Base-by-base conservation (phyloP, 2,329 filamentous ascomycete genomes). In the Didymella segeticola region DNA sequence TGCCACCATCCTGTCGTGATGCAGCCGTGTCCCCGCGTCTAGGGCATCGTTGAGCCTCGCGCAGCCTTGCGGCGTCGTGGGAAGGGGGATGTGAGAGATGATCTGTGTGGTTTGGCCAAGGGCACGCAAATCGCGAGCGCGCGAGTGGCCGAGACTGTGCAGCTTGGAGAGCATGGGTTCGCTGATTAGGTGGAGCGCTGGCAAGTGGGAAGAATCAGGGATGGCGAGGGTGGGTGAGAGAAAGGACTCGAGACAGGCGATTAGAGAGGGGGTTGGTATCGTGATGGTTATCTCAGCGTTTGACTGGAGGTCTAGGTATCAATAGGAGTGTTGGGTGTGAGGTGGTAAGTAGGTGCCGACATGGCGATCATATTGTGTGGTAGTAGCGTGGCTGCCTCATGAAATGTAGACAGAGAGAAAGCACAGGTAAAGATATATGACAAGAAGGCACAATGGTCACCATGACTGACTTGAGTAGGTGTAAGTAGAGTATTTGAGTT, bases 1-100 rank as follows among this genome's bases (percentile, higher is more conserved):
- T 7, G 72, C 79, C 4, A 73, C 73, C 23, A 80, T 73, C 27
- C 77, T 77, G 14, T 66, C 70, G 2, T 72, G 70, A 11, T 62
- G 64, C 43, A 62, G 43, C 6, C 53, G 48, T 2, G 62, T 63
- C 2, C 57, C 58, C 5, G 54, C 33, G n/a, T 63, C 41, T 15
- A 71, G 57, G 22, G 62, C 56, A 26, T 71, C 63, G 47, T 71
- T 71, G 37, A 62, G 46, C 27, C 55, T 64, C n/a, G 37, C 23
- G 39, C 68, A 71, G 9, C 43, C 49, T 17, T 56, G 56, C 19
- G 58, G 58, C 10, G 46, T 41, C 7, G 56, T 50, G 2, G 52
- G 11, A n/a, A 70, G 27, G 9, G 68, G 67, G 2, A 70, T 42
- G 41, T 71, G 69, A 1, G 66, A 67, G 19, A 72, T 23, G 45